Evolutionary conservation across 2,329 filamentous ascomycete genomes (phyloP).

Genomic region (Huntiella omanensis): DNA sequence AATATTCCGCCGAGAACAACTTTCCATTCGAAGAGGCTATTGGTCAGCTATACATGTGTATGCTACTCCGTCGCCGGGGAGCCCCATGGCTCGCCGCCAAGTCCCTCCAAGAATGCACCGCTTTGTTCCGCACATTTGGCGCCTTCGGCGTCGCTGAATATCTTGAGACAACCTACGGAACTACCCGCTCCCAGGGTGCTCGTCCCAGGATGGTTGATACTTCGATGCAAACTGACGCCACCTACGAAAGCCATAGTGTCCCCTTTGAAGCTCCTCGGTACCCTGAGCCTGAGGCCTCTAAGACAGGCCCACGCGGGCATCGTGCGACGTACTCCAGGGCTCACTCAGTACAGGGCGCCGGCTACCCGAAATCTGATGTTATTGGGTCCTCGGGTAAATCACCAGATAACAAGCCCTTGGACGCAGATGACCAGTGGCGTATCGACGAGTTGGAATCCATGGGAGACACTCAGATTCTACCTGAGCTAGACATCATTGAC

Average conservation of each 20-base stretch:
- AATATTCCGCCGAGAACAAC: constrained; percentile 49
- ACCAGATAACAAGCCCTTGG: too few relatives aligned
- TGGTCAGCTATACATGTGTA: constrained; percentile 54
- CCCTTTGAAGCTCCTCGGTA: background rate
- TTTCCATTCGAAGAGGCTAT: constrained; percentile 56
- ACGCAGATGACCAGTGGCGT: constrained; percentile 1
- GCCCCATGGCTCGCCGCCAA: constrained; percentile 49
- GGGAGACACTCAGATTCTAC: constrained; percentile 38
- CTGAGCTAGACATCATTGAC: constrained; percentile 68
- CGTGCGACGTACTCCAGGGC: constrained; percentile 1
- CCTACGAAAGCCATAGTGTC: background rate
- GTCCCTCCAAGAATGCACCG: constrained; percentile 48
- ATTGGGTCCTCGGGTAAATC: too few relatives aligned
- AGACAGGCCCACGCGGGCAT: background rate
- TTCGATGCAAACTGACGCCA: constrained; percentile 33
- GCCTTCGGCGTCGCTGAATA: constrained; percentile 50
- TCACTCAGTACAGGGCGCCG: background rate
- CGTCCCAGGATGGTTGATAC: background rate
- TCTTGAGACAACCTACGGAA: constrained; percentile 46
- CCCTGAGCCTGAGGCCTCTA: background rate
- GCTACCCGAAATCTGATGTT: too few relatives aligned
- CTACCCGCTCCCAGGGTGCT: constrained; percentile 23
- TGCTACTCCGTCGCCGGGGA: constrained; percentile 45
- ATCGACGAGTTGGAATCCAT: constrained; percentile 20
- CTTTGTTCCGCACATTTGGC: constrained; percentile 48